Base-by-base conservation (phyloP, 257 asterid species). In the Lavandula angustifolia region DNA sequence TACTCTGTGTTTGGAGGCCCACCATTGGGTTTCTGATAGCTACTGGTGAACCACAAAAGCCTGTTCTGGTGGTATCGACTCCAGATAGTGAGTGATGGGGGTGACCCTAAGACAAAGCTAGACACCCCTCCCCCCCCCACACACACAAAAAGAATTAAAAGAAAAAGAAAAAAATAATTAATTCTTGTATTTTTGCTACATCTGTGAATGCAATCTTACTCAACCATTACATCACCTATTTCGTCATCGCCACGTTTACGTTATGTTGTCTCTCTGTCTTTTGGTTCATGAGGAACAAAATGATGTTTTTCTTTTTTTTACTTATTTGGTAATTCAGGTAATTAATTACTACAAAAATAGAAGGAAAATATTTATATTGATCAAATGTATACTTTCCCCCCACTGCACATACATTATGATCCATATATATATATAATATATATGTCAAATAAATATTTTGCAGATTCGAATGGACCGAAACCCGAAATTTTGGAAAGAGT, bases 141-240 rank as follows among this genome's bases (percentile, higher is more conserved):
- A 52, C 18, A 34, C 54, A 4, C 56, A 49, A 17, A 27, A 10
- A 17, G 14, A 1, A 46, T 0, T 9, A 16, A 31, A 13, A 1
- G 31, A 0, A 7, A 34, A 43, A 54, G 46, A 57, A 31, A 41
- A 22, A 50, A 60, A n/a, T 27, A 4, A 50, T 57, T 13, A 17
- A 43, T 65, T 53, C 34, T 60, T 75, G 47, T 52, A 68, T 73
- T 70, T 73, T 63, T 75, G 69, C 65, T 41, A 68, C 72, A 78
- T 52, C 83, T 72, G 86, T 75, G 72, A 80, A 78, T 84, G 89
- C 80, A 82, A 81, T 77, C 89, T 86, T 81, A 89, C 94, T 77
- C 86, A 69, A 89, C 81, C 88, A 83, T 80, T 57, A 73, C 95
- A 76, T 87, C 95, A 87, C 6, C 49, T n/a, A 70, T 79, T 75